Conservation (phyloP, 768 basidiomycete genomes). For the Termitomyces sp. region DNA sequence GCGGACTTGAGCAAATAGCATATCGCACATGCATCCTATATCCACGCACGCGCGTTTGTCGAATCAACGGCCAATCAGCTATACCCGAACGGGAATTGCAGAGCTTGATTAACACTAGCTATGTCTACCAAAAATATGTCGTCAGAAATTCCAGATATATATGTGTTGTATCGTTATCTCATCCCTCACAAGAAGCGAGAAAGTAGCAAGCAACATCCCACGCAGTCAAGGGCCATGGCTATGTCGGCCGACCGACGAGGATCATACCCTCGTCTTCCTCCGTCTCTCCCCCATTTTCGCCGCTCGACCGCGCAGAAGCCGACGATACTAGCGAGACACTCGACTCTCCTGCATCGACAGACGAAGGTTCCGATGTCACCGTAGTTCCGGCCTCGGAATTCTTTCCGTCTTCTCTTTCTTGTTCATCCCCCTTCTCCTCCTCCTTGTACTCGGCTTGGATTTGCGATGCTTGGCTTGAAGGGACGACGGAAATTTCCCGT, state of each 20-base stretch:
- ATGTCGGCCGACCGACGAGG: constrained; percentile 58
- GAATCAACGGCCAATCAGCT: no score
- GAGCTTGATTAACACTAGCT: no score
- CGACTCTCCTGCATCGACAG: not conserved
- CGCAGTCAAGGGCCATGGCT: not conserved
- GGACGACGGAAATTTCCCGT: constrained; percentile 65
- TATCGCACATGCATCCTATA: constrained; percentile 13
- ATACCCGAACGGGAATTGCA: no score
- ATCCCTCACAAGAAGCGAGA: no score
- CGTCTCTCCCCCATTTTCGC: constrained; percentile 66
- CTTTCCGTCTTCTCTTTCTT: not conserved
- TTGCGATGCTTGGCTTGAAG: constrained; percentile 16
- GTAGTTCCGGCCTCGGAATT: not conserved
- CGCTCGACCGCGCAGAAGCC: constrained; percentile 39
- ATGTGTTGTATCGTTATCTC: not conserved
- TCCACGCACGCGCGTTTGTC: not conserved
- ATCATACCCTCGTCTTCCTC: constrained; percentile 86
- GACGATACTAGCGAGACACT: constrained; percentile 4
- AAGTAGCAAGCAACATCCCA: not conserved
- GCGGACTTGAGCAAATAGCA: constrained; percentile 2
- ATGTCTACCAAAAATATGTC: not conserved
- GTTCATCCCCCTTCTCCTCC: not conserved
- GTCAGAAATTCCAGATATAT: not conserved
- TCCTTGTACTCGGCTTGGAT: not conserved
- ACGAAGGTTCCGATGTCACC: not conserved